Percentiles rank a stretch among this genome's conserved stretches.
Conservation (phyloP, 2,329 filamentous ascomycete species). For the Diaporthe citriasiana region DNA sequence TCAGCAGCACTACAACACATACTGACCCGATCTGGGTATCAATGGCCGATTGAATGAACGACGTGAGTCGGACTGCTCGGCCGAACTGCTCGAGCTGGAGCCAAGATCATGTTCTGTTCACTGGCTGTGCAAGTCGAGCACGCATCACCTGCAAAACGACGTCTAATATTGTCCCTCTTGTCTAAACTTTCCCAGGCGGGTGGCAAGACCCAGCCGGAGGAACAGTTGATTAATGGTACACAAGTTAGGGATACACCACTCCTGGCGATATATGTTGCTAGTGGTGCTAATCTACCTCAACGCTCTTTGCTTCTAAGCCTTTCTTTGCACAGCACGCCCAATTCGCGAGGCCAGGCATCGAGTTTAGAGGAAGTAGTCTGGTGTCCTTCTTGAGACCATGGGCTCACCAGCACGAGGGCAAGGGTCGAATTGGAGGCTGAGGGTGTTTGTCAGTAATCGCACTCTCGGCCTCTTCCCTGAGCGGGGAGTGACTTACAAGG, state of each 20-base stretch:
- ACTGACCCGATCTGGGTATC: not conserved
- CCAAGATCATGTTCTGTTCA: slow-evolving; percentile 10
- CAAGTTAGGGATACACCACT: slow-evolving; percentile 36
- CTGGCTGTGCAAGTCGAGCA: slow-evolving; percentile 24
- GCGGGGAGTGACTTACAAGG: slow-evolving; percentile 81
- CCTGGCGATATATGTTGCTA: slow-evolving; percentile 32
- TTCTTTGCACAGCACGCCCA: slow-evolving; percentile 33
- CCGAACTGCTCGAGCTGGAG: not conserved
- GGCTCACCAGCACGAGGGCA: slow-evolving; percentile 97
- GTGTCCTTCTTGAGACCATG: slow-evolving; percentile 97
- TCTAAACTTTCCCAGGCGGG: slow-evolving; percentile 34
- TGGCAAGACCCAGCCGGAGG: slow-evolving; percentile 27
- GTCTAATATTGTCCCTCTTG: slow-evolving; percentile 39
- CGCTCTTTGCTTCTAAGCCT: slow-evolving; percentile 40
- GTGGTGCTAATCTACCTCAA: slow-evolving; percentile 36
- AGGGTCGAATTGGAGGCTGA: slow-evolving; percentile 97
- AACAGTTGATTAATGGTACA: slow-evolving; percentile 37
- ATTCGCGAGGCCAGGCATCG: slow-evolving; percentile 28
- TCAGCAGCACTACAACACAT: not conserved
- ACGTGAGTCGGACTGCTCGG: not conserved
- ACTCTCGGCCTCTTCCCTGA: too few relatives aligned
- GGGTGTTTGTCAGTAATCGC: slow-evolving; percentile 38
- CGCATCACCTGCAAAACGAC: slow-evolving; percentile 33
- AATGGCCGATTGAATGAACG: not conserved
- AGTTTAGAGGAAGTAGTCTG: slow-evolving; percentile 96